Evolutionary conservation across 1,284 basidiomycete species (phyloP).

Genomic region (Lignosus rhinocerotis): DNA sequence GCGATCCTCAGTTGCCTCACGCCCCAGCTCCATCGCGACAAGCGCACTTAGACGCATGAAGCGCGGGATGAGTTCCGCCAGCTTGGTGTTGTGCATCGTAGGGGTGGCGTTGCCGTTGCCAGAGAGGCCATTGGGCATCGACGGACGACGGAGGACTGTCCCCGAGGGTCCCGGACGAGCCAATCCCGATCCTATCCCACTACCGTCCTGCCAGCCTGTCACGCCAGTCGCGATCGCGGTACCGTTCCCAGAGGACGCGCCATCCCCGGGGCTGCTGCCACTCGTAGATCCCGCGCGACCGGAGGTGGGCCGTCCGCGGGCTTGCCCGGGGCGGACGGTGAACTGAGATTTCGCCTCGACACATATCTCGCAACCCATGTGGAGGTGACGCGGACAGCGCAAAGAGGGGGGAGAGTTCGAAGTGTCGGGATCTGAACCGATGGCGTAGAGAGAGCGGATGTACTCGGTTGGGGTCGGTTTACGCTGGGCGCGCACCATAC

Average conservation of each 20-base stretch:
- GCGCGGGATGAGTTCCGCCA: conserved; percentile 67
- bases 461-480: conserved; percentile 42
- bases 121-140: conserved; percentile 20
- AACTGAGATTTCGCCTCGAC: conserved; percentile 50
- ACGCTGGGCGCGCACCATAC: conserved; percentile 13
- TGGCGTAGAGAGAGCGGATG: conserved; percentile 52
- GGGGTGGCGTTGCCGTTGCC: conserved; percentile 22
- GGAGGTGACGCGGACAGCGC: conserved; percentile 71
- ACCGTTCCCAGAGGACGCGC: conserved; percentile 10
- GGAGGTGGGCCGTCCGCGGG: conserved; percentile 22
- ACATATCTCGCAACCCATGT: conserved; percentile 72
- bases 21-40: conserved; percentile 70
- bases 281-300: conserved; percentile 26
- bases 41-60: conserved; percentile 76
- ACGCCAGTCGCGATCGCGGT: conserved; percentile 48
- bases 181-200: conserved; percentile 68
- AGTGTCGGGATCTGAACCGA: conserved; percentile 61
- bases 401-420: conserved; percentile 63
- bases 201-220: conserved; percentile 70
- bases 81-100: conserved; percentile 57
- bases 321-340: conserved; percentile 16
- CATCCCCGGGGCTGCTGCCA: conserved; percentile 29
- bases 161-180: conserved; percentile 53
- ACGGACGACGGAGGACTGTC: conserved; percentile 52
- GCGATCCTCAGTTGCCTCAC: conserved; percentile 47